Percentiles rank a stretch among this genome's conserved stretches.
phyloP scores from a whole-genome alignment of 768 basidiomycete species.

The Boletales sp. region DNA sequence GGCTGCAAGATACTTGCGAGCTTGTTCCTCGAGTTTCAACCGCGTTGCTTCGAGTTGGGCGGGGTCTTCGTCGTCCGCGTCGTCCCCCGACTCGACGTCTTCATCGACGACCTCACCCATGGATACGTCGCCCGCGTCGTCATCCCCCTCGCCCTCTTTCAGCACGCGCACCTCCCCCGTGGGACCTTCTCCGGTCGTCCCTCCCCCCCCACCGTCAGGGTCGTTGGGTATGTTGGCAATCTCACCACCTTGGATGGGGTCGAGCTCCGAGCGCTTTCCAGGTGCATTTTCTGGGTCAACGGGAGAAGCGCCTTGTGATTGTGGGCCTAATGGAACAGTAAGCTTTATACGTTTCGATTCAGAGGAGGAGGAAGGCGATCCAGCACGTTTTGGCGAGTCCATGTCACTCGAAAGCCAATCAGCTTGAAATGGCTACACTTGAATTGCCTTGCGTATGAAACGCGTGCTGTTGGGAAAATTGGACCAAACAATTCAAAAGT shows the following conservation, averaged over 20 bases:
- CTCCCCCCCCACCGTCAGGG: constrained; percentile 20
- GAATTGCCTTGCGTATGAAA: constrained; percentile 5
- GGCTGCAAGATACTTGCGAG: constrained; percentile 90
- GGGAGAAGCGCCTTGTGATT: constrained; percentile 62
- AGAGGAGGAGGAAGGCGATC: constrained; percentile 50
- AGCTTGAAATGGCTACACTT: constrained; percentile 20
- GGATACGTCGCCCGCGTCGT: constrained; percentile 70
- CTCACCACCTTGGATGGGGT: constrained; percentile 76
- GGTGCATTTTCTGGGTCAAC: constrained; percentile 77
- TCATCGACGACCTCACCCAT: constrained; percentile 81
- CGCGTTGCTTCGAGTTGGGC: constrained; percentile 81
- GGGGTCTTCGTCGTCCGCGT: constrained; percentile 83
- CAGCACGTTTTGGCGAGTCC: constrained; percentile 67
- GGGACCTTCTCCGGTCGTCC: constrained; percentile 17
- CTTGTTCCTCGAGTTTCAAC: constrained; percentile 78
- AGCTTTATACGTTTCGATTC: constrained; percentile 60
- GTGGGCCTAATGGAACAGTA: constrained; percentile 42
- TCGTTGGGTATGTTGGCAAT: constrained; percentile 65
- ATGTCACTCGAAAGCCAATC: constrained; percentile 33
- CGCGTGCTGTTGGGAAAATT: background rate
- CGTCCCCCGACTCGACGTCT: constrained; percentile 73
- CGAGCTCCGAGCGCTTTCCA: constrained; percentile 86
- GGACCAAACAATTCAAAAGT: constrained; percentile 17
- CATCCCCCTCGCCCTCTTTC: constrained; percentile 58
- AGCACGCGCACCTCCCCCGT: constrained; percentile 35